phyloP scores from a whole-genome alignment of 257 asterid species.

The Nicotiana obtusifolia region DNA sequence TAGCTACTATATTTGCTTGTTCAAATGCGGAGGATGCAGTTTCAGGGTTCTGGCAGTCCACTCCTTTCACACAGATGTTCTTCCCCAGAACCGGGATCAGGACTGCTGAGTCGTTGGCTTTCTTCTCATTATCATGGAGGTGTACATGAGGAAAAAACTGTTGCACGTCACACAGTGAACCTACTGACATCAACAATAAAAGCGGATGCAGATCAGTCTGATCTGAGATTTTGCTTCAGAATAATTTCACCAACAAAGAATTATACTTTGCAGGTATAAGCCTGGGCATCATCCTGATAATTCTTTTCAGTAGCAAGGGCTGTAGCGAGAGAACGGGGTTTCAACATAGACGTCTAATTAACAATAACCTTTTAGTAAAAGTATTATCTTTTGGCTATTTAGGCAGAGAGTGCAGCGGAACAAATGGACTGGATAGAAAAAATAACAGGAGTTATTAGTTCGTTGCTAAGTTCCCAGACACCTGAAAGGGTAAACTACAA shows the following conservation, averaged over 20 bases:
- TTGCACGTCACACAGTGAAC: slow-evolving; percentile 73
- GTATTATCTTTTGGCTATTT: slow-evolving; percentile 23
- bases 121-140: slow-evolving; percentile 91
- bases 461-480: slow-evolving; percentile 61
- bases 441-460: slow-evolving; percentile 77
- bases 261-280: slow-evolving; percentile 72
- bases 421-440: slow-evolving; percentile 89
- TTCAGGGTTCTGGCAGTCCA: slow-evolving; percentile 53
- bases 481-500: slow-evolving; percentile 56
- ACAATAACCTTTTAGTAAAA: neutral
- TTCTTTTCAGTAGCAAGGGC: neutral
- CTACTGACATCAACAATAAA: slow-evolving; percentile 79
- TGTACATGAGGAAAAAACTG: slow-evolving; percentile 65
- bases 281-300: slow-evolving; percentile 6
- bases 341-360: neutral
- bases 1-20: slow-evolving; percentile 12
- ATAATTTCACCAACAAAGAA: slow-evolving; percentile 75
- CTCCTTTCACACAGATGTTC: slow-evolving; percentile 34
- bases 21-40: slow-evolving; percentile 30
- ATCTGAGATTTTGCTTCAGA: slow-evolving; percentile 84
- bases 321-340: slow-evolving; percentile 6
- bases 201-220: slow-evolving; percentile 69
- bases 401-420: slow-evolving; percentile 77
- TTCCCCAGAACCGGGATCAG: slow-evolving; percentile 65
- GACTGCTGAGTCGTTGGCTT: slow-evolving; percentile 80